Evolutionary conservation across 2,329 filamentous ascomycete genomes (phyloP).

Genomic region (Trichothecium roseum): DNA sequence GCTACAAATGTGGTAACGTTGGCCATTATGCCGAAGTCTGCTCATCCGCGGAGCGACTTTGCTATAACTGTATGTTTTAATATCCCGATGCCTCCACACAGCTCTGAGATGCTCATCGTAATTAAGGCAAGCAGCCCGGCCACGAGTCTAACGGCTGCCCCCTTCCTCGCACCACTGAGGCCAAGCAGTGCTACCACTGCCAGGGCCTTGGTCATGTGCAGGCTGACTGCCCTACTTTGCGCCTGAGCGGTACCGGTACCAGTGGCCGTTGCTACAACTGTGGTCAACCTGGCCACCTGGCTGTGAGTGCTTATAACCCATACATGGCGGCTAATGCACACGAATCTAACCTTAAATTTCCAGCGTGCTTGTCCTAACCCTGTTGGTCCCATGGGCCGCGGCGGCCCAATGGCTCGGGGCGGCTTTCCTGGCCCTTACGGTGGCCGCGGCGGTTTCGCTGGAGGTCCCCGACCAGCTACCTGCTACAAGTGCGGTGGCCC

Average conservation of each 20-base stretch:
- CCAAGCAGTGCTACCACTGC: conserved; percentile 99
- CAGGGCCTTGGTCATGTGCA: conserved; percentile 97
- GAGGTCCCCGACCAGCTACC: conserved; percentile 57
- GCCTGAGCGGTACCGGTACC: conserved; percentile 71
- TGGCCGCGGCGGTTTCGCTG: conserved; percentile 65
- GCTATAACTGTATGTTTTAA: conserved; percentile 86
- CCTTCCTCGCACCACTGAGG: conserved; percentile 90
- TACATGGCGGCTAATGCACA: no score
- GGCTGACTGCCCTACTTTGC: conserved; percentile 95
- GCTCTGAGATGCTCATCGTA: conserved; percentile 3
- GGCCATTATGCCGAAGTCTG: conserved; percentile 82
- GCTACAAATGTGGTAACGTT: conserved; percentile 77
- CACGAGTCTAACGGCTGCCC: conserved; percentile 98
- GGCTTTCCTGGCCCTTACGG: conserved; percentile 51
- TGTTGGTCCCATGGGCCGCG: conserved; percentile 51
- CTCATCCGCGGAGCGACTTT: conserved; percentile 94
- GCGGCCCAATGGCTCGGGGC: conserved; percentile 59
- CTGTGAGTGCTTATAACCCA: conserved; percentile 43
- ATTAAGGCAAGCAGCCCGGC: conserved; percentile 70
- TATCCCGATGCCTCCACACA: conserved; percentile 5
- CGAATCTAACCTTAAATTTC: neutral
- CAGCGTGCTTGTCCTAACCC: conserved; percentile 78
- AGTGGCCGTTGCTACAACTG: conserved; percentile 95
- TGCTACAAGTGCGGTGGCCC: conserved; percentile 74
- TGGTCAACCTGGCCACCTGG: conserved; percentile 84